Percentiles rank a stretch among this genome's conserved stretches.
Evolutionary conservation across 345 rosid species (phyloP).

Genomic region (Hirschfeldia incana): DNA sequence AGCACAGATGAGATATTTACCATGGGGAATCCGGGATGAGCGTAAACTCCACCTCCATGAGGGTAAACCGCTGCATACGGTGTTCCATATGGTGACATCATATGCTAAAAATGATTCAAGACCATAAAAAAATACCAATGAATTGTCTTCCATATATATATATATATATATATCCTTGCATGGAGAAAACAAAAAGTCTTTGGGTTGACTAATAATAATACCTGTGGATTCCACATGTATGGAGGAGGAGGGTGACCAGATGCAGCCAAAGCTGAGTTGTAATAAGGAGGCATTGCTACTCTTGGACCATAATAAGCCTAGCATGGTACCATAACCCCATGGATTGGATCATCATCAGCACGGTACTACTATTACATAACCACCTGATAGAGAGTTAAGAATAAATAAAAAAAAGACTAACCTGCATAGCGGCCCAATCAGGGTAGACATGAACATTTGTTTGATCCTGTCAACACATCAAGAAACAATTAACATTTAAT

Average conservation of each 20-base stretch:
- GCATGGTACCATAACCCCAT: constrained; percentile 12
- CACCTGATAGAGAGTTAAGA: neutral
- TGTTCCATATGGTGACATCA: constrained; percentile 83
- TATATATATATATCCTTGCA: too few species aligned
- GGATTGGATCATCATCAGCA: constrained; percentile 20
- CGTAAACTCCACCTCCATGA: constrained; percentile 86
- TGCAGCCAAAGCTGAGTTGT: constrained; percentile 65
- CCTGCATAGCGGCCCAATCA: constrained; percentile 97
- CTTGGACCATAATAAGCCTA: constrained; percentile 94
- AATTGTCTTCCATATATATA: neutral
- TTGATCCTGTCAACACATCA: constrained; percentile 63
- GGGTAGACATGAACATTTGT: constrained; percentile 70
- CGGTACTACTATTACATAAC: constrained; percentile 8
- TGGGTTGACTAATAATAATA: constrained; percentile 31
- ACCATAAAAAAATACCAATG: neutral
- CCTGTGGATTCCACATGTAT: constrained; percentile 91
- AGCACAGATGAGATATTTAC: constrained; percentile 38
- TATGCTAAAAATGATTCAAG: constrained; percentile 53
- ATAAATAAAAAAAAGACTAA: constrained; percentile 35
- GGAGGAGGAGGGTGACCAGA: constrained; percentile 82
- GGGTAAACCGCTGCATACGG: constrained; percentile 82
- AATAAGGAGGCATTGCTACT: constrained; percentile 73
- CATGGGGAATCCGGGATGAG: constrained; percentile 79
- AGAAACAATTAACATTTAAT: neutral
- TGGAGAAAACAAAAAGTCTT: neutral